Base-by-base conservation (phyloP, 225 moss, liverwort and hornwort species). In the Takakia lepidozioides region DNA sequence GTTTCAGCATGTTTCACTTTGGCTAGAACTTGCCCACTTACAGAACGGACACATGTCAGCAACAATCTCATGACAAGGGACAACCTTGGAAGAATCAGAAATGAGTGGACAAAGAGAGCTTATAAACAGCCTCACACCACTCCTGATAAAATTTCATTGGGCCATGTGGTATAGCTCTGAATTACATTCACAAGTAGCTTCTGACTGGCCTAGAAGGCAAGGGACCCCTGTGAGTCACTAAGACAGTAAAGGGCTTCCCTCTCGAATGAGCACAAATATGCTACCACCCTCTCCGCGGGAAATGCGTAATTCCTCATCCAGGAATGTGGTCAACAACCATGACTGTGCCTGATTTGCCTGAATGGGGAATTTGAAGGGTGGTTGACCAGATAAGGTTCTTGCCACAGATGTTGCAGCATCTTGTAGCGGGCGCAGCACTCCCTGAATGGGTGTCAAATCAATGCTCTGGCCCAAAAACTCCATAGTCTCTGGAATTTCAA, bases 251-350 rank as follows among this genome's bases (percentile, higher is more conserved):
- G 53, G 53, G 49, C 74, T 74, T 5, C 70, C 63, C 38, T 64
- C 67, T 48, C 71, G 74, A 19, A 74, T 3, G 2, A 80, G 70
- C 25, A 74, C 80, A 16, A 80, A 80, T 25, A 80, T 51, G 32
- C 74, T 69, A 30, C 74, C 74, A 16, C 67, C 70, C 54, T 80
- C 80, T 9, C 74, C 74, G 30, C 70, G 62, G 5, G 80, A 80
- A 34, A 80, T 80, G 38, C 80, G 66, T 27, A 80, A 51, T 60
- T 74, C 80, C 19, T 64, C 60, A 27, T 80, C 80, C 8, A 80
- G 70, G 29, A 60, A 80, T 0, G 74, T 80, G 16, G 80, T 80
- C 63, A 80, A 55, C 27, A 80, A 62, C 80, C 80, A 80, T 11
- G 65, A 70, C 24, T 80, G 74, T n/a, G 67, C 58, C 45, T 47